Conservation (phyloP, 345 rosid genomes). For the Eucalyptus polybractea region DNA sequence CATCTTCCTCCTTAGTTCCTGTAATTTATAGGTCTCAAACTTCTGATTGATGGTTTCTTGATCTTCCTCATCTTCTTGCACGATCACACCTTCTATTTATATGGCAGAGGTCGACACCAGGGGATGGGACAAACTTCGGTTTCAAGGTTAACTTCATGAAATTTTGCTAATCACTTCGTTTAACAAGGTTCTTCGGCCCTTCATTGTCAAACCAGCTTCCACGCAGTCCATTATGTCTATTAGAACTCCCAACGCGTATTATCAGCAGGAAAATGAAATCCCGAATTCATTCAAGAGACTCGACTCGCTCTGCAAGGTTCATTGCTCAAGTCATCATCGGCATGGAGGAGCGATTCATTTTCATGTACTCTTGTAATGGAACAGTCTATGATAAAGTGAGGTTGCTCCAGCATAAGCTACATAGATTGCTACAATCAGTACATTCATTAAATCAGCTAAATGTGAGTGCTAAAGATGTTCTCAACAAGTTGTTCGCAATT, state of each 20-base stretch:
- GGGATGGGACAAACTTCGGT: background rate
- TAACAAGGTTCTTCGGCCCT: accelerated
- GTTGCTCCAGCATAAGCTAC: background rate
- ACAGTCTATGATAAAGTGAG: background rate
- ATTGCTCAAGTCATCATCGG: accelerated
- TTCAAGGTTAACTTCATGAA: background rate
- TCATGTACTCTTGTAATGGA: background rate
- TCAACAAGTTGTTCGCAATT: background rate
- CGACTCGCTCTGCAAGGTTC: background rate
- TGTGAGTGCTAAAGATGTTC: background rate
- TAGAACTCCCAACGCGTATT: accelerated
- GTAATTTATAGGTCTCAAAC: too few relatives aligned
- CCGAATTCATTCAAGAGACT: background rate
- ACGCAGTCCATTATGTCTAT: background rate
- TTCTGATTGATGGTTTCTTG: too few relatives aligned
- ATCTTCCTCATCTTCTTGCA: too few relatives aligned
- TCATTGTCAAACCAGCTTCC: background rate
- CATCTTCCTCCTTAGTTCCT: too few relatives aligned
- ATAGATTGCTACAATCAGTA: background rate
- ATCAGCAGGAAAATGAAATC: background rate
- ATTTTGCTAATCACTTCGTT: background rate
- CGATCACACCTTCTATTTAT: background rate
- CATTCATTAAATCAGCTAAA: background rate
- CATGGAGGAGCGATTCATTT: background rate
- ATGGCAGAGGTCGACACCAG: background rate